Conservation (phyloP, 148 eudicot genomes). For the Talinum fruticosum region DNA sequence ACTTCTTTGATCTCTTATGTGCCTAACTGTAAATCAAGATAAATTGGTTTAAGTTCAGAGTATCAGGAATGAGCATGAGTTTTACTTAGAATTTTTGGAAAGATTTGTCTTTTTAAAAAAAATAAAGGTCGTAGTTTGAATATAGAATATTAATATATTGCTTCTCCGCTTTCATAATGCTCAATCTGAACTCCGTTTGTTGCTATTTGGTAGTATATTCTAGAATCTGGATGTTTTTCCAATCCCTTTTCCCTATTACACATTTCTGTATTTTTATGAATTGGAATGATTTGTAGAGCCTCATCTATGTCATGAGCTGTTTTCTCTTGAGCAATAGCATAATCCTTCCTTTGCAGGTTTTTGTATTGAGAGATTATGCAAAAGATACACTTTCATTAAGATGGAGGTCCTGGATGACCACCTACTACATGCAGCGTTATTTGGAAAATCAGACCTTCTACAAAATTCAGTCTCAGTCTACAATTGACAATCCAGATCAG, state of each 20-base stretch:
- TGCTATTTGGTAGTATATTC: no score
- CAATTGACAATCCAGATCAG: slow-evolving; percentile 94
- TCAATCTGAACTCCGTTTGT: neutral
- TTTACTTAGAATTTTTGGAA: neutral
- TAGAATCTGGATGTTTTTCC: neutral
- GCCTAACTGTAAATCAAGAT: neutral
- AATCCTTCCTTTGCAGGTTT: slow-evolving; percentile 47
- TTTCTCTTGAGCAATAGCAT: neutral
- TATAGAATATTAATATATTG: neutral
- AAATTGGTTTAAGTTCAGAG: neutral
- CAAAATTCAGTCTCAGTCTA: slow-evolving; percentile 83
- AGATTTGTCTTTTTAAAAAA: neutral
- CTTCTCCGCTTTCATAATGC: neutral
- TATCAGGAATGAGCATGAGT: neutral
- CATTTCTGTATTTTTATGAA: neutral
- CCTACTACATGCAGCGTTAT: slow-evolving; percentile 77
- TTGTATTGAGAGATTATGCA: slow-evolving; percentile 88
- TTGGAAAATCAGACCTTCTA: slow-evolving; percentile 68
- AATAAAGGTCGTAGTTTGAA: neutral
- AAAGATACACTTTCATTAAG: slow-evolving; percentile 78
- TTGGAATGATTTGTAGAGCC: neutral
- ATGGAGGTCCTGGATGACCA: slow-evolving; percentile 99
- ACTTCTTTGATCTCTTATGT: neutral
- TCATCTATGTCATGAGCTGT: neutral
- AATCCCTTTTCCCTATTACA: neutral